These are phyloP conservation scores for Fusarium miscanthi DNA, from an alignment of 2,329 filamentous ascomycete genomes.

Conservation along the genomic window DNA sequence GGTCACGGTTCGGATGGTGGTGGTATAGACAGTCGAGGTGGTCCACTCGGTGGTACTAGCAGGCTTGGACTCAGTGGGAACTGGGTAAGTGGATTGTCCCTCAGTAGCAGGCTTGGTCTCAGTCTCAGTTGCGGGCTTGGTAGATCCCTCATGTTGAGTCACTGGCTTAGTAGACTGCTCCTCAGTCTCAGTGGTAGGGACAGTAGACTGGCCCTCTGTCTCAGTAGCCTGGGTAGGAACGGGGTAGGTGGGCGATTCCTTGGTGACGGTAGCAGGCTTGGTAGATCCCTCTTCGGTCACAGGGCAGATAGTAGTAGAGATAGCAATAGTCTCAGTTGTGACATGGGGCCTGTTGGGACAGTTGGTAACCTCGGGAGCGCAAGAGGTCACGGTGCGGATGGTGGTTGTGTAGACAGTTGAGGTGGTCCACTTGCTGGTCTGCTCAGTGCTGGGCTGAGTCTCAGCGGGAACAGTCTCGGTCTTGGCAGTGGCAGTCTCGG, in stretches of 20 bases:
- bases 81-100: neutral
- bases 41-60: neutral
- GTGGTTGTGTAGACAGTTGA: slow-evolving; percentile 40
- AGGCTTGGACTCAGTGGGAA: neutral
- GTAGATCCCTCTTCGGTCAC: slow-evolving; percentile 25
- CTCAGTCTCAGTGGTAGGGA: neutral
- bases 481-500: neutral
- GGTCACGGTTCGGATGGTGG: neutral
- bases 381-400: slow-evolving; percentile 37
- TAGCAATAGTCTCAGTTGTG: slow-evolving; percentile 39
- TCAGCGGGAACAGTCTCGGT: slow-evolving; percentile 1
- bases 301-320: slow-evolving; percentile 40
- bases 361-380: slow-evolving; percentile 32
- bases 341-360: slow-evolving; percentile 28
- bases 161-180: slow-evolving; percentile 4
- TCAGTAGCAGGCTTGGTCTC: too few species aligned
- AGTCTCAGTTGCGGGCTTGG: slow-evolving; percentile 14
- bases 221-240: slow-evolving; percentile 10
- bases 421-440: slow-evolving; percentile 24
- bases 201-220: slow-evolving; percentile 1
- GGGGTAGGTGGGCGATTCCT: neutral
- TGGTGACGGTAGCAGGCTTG: slow-evolving; percentile 8
- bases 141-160: neutral
- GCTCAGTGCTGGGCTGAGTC: neutral
- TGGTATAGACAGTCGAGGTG: slow-evolving; percentile 1